These are phyloP conservation scores for Curvularia sp. DNA, from an alignment of 2,329 filamentous ascomycete genomes.

Conservation along the genomic window DNA sequence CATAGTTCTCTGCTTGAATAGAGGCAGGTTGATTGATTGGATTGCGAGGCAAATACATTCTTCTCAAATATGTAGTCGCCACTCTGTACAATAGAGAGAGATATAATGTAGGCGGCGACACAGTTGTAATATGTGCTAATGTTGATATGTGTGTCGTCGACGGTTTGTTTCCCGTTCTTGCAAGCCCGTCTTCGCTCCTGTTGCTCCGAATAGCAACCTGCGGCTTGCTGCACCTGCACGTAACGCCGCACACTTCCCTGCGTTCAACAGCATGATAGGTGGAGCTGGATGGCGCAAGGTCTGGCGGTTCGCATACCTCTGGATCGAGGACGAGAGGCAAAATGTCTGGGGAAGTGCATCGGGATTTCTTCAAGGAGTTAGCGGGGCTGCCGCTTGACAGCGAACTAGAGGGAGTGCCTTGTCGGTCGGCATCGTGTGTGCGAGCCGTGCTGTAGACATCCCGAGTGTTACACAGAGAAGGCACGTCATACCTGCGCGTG, in stretches of 20 bases:
- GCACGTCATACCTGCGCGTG: slow-evolving; percentile 23
- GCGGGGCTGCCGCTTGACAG: slow-evolving; percentile 18
- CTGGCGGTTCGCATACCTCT: slow-evolving; percentile 21
- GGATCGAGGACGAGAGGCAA: slow-evolving; percentile 20
- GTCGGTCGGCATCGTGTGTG: slow-evolving; percentile 21
- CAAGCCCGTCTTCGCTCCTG: slow-evolving; percentile 11
- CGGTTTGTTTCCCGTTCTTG: slow-evolving; percentile 3
- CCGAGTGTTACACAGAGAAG: slow-evolving; percentile 18
- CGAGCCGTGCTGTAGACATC: slow-evolving; percentile 11
- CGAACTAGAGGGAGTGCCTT: slow-evolving; percentile 27
- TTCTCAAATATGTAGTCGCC: too few relatives aligned
- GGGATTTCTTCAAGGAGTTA: slow-evolving; percentile 28
- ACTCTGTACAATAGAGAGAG: not conserved
- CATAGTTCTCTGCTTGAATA: not conserved
- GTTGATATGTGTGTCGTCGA: slow-evolving; percentile 9
- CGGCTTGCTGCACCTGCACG: slow-evolving; percentile 8
- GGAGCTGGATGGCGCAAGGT: slow-evolving; percentile 25
- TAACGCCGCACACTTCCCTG: slow-evolving; percentile 4
- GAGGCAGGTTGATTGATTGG: not conserved
- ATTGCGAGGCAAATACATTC: not conserved
- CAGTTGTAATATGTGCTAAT: slow-evolving; percentile 6
- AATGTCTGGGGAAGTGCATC: slow-evolving; percentile 26
- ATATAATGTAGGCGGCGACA: not conserved
- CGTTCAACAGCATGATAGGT: slow-evolving; percentile 23
- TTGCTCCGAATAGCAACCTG: slow-evolving; percentile 18